Base-by-base conservation (phyloP, 495 filamentous ascomycete species). In the Podospora fimiseda region DNA sequence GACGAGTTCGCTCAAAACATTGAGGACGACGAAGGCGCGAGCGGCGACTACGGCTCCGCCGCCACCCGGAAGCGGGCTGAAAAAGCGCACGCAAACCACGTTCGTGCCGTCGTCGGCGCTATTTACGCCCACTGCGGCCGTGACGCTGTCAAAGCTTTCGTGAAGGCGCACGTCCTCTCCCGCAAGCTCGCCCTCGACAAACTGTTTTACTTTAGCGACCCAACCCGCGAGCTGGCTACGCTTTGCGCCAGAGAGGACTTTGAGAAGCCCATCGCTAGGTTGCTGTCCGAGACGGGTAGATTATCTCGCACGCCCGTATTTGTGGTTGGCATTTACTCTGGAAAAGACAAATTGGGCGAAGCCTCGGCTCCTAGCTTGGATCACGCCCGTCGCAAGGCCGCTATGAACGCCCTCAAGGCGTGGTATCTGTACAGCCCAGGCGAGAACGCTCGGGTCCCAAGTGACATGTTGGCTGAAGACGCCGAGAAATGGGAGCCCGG, bases 361-460 rank as follows among this genome's bases (percentile, higher is more conserved):
- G 94, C 82, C 24, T 73, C 81, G 52, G 93, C 85, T 33, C 68
- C 80, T 45, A 88, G 78, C 70, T 73, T 97, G 52, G 70, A 87
- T 51, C 81, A 88, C 67, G 92, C 88, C 49, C 82, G 88, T 57
- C 75, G 77, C 41, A 77, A 87, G 62, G 93, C 93, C 13, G 80
- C 89, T 38, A 87, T 92, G 43, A 81, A 85, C 47, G 82, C 92
- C 15, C 73, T 98, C 59, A 95, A 95, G 75, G 76, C 80, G 15
- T 98, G 94, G 94, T 98, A 97, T 70, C 74, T 97, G 51, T 98
- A 98, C 70, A 88, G 81, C 66, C 93, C 93, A 9, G 72, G 73
- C 43, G 68, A 72, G 18, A 47, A 82, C 47, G 80, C 83, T 13
- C 76, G 79, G 37, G 75, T 96, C 43, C 93, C 93, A 21, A 94